These are phyloP conservation scores for Pseudocercospora macadamiae DNA, from an alignment of 2,329 filamentous ascomycete genomes.

Conservation along the genomic window DNA sequence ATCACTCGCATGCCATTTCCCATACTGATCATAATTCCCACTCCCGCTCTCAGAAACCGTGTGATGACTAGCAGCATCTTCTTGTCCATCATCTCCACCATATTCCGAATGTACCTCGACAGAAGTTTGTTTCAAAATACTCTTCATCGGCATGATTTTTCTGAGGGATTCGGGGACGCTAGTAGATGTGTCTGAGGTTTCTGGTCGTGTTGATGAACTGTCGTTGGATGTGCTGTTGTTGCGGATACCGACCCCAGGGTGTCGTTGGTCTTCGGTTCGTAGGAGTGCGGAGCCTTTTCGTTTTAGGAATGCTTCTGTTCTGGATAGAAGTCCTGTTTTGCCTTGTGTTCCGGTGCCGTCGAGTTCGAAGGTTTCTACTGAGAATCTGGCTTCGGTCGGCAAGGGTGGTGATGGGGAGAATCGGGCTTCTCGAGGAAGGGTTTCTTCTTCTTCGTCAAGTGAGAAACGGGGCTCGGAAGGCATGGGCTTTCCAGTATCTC, in stretches of 20 bases:
- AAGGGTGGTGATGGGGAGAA: not conserved
- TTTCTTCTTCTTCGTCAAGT: not conserved
- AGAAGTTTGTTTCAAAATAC: slow-evolving; percentile 22
- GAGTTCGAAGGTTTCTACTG: slow-evolving; percentile 14
- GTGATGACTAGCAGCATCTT: slow-evolving; percentile 27
- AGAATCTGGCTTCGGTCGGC: slow-evolving; percentile 12
- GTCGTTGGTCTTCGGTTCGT: slow-evolving; percentile 11
- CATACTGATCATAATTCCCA: slow-evolving; percentile 12
- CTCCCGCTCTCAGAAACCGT: slow-evolving; percentile 27
- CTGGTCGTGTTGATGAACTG: not conserved
- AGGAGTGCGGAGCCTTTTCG: not conserved
- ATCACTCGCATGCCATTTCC: slow-evolving; percentile 46
- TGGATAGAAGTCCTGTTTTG: not conserved
- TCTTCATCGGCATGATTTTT: slow-evolving; percentile 8
- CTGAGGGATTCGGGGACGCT: not conserved
- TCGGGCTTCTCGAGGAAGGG: slow-evolving; percentile 21
- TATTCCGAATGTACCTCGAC: slow-evolving; percentile 30
- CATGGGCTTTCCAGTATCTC: not conserved
- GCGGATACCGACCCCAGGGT: slow-evolving; percentile 8
- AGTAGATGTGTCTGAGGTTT: too few relatives aligned
- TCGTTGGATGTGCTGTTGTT: not conserved
- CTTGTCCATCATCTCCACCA: too few relatives aligned
- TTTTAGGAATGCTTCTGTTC: not conserved
- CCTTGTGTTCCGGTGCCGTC: not conserved
- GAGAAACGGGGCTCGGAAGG: not conserved